Conservation (phyloP, 2,329 filamentous ascomycete species). For the Curvularia eragrostidis region DNA sequence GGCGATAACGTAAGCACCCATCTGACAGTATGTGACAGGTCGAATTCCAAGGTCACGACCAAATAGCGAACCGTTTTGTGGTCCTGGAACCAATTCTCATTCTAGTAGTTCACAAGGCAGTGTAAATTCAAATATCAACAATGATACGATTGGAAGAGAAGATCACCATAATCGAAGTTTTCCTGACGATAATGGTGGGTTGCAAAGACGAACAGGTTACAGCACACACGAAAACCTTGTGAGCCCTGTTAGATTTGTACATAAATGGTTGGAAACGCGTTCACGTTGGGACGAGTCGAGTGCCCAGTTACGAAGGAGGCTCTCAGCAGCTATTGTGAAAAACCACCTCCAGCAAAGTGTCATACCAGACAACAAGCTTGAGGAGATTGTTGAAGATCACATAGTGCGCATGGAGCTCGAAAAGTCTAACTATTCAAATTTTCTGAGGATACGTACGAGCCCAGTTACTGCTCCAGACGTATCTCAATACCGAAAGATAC, state of each 20-base stretch:
- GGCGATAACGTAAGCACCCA: background rate
- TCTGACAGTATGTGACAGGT: background rate
- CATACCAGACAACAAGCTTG: background rate
- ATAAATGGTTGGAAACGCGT: background rate
- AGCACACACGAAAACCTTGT: background rate
- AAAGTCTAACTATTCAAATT: background rate
- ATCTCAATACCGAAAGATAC: background rate
- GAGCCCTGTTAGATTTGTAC: background rate
- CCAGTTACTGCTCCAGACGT: background rate
- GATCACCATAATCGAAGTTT: background rate
- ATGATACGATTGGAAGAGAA: background rate
- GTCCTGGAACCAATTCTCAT: too few relatives aligned
- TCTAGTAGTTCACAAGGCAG: background rate
- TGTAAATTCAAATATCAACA: background rate
- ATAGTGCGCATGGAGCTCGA: background rate
- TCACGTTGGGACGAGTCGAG: background rate
- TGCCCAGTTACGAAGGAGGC: background rate
- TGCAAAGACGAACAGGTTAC: background rate
- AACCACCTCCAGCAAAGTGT: background rate
- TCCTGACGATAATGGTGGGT: background rate
- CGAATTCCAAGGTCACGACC: background rate
- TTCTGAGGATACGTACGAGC: background rate
- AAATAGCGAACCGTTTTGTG: background rate
- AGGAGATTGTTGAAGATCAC: background rate
- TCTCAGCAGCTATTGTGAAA: background rate